Base-by-base conservation (phyloP, 306 rosid species). In the Senna siamea region DNA sequence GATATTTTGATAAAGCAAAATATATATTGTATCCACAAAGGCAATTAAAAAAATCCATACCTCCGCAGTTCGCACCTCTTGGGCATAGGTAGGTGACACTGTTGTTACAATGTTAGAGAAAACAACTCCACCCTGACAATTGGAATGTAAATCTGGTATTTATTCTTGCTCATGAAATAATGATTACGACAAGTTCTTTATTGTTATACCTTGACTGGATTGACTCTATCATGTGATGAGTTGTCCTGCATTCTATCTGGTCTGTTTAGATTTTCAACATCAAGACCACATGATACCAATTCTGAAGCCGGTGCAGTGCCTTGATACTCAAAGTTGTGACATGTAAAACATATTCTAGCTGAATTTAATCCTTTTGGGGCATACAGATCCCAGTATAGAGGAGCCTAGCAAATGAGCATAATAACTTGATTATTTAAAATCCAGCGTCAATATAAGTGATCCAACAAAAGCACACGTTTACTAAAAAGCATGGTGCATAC, bases 321-420 rank as follows among this genome's bases (percentile, higher is more conserved):
- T 80, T 94, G 99, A 83, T 94, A 94, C 81, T 94, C 96, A 85
- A 94, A 94, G 78, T 94, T 94, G 87, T 94, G 99, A 86, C 99
- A 94, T 66, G 99, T 94, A 80, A 94, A 94, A 73, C 97, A 94
- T 83, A 94, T 88, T 85, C 97, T 88, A 73, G 96, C 96, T 22
- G 99, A 92, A 85, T 88, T 88, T 57, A 94, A 81, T 53, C 99
- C 99, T 74, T 84, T 92, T 41, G 88, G 89, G 43, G 65, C 81
- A 75, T 87, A 94, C 59, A 88, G 59, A 47, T 94, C 99, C 99
- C 99, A 94, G 74, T 92, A 94, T 37, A 94, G 84, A 72, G 99
- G 99, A 80, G 97, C 96, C 99, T 94, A 73, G 68, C 69, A 81
- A 77, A 88, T 75, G 20, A 83, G 72, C 7, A 70, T 20, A 60